A percentile compares a stretch with the other conserved stretches of the same genome.
Conservation (phyloP, 352 stramenopile genomes). For the Phytopythium ostracodes region DNA sequence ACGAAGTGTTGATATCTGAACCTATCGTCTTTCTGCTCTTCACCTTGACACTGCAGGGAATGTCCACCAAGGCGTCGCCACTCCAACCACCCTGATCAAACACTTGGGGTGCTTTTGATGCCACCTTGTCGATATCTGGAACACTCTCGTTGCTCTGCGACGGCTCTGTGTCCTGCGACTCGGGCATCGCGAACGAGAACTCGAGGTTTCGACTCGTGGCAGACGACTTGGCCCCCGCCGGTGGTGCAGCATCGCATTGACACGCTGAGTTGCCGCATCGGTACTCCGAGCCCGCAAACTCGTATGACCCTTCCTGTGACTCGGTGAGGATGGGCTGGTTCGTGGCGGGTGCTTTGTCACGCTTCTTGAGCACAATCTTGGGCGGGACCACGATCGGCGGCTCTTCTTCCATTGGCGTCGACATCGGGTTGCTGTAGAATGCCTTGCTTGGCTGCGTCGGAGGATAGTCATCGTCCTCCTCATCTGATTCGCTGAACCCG, state of each 20-base stretch:
- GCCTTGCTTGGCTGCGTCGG: conserved; percentile 39
- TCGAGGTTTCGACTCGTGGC: conserved; percentile 52
- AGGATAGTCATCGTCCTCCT: conserved; percentile 39
- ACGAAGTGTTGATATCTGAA: neutral
- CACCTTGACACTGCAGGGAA: neutral
- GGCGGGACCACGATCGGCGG: conserved; percentile 3
- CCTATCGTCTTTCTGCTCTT: neutral
- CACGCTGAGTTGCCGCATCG: conserved; percentile 20
- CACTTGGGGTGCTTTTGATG: conserved; percentile 21
- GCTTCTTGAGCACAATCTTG: conserved; percentile 25
- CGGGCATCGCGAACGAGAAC: conserved; percentile 57
- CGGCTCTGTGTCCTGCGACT: conserved; percentile 51
- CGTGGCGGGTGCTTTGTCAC: conserved; percentile 14
- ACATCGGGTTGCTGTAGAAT: conserved; percentile 3
- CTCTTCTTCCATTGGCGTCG: neutral
- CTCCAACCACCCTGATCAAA: neutral
- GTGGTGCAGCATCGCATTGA: conserved; percentile 5
- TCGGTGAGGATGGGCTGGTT: conserved; percentile 12
- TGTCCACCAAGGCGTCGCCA: neutral
- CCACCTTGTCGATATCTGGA: conserved; percentile 22
- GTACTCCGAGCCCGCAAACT: conserved; percentile 27
- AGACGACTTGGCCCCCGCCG: conserved; percentile 11
- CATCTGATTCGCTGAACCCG: conserved; percentile 6
- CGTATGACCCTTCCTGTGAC: conserved; percentile 32
- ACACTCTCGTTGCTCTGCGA: conserved; percentile 29